phyloP scores from a whole-genome alignment of 768 basidiomycete genomes.

The Mycena vulgaris region DNA sequence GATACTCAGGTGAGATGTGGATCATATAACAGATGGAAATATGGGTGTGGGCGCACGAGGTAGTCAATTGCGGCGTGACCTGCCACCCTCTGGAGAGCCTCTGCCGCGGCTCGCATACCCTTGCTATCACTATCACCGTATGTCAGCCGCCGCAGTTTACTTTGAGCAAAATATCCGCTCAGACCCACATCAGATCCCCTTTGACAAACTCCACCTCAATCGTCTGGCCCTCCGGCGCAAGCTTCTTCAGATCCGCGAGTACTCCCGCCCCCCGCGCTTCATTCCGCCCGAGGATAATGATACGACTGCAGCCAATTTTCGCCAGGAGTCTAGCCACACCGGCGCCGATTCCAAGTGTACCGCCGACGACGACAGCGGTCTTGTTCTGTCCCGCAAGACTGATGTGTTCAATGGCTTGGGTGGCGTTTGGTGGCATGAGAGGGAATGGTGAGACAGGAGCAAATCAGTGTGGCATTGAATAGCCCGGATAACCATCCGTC shows the following conservation, averaged over 20 bases:
- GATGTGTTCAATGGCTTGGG: not conserved
- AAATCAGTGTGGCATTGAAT: no score
- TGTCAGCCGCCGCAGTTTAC: no score
- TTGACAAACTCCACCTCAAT: not conserved
- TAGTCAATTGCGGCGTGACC: slow-evolving; percentile 1
- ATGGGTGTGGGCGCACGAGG: not conserved
- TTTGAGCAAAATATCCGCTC: not conserved
- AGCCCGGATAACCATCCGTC: no score
- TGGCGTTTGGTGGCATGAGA: slow-evolving; percentile 14
- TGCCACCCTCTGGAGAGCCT: not conserved
- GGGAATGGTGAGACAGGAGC: no score
- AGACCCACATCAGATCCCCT: slow-evolving; percentile 13
- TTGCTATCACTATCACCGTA: not conserved
- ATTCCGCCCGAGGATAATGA: not conserved
- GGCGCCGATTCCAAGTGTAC: not conserved
- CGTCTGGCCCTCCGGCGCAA: not conserved
- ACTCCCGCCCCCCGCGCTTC: not conserved
- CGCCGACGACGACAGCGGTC: slow-evolving; percentile 15
- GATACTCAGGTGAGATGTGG: not conserved
- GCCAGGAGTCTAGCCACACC: slow-evolving; percentile 4
- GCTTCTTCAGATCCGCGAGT: not conserved
- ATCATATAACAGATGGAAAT: no score
- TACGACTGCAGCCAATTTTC: slow-evolving; percentile 3
- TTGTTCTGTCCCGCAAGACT: slow-evolving; percentile 14
- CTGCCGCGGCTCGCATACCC: slow-evolving; percentile 13